Evolutionary conservation across 2,329 filamentous ascomycete species (phyloP).

Genomic region (Leptographium procerum): DNA sequence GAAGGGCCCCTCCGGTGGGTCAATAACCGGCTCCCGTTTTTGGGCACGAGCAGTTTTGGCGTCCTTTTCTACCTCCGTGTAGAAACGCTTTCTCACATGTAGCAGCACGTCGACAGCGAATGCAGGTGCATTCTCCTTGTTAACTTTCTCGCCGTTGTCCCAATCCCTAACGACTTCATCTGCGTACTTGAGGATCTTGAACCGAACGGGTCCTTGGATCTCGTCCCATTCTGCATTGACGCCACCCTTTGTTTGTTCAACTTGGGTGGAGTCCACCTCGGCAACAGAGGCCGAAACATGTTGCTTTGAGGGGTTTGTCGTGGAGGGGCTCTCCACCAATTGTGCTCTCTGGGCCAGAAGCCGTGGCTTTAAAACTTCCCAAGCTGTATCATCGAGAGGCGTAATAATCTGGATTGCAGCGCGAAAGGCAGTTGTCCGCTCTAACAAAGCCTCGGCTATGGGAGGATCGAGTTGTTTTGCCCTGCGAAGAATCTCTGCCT

Average conservation of each 20-base stretch:
- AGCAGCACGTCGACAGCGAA: constrained; percentile 64
- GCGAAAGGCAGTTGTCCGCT: constrained; percentile 62
- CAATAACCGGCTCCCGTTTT: constrained; percentile 30
- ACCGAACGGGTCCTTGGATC: constrained; percentile 54
- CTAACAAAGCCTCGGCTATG: constrained; percentile 48
- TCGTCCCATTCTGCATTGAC: constrained; percentile 60
- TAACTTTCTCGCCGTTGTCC: constrained; percentile 51
- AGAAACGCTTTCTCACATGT: constrained; percentile 57
- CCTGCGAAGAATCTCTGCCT: constrained; percentile 59
- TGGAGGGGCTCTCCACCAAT: constrained; percentile 23
- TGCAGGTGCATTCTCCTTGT: constrained; percentile 48
- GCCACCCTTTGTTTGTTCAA: constrained; percentile 36
- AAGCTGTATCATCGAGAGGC: constrained; percentile 56
- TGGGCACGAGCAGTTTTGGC: constrained; percentile 33
- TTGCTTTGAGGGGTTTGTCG: constrained; percentile 8
- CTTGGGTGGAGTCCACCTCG: not conserved
- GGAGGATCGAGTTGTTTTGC: constrained; percentile 57
- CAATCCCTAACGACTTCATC: constrained; percentile 57
- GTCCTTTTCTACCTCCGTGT: constrained; percentile 45
- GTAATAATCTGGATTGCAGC: constrained; percentile 59
- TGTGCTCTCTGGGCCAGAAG: constrained; percentile 53
- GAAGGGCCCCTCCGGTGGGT: constrained; percentile 41
- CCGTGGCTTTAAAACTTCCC: constrained; percentile 57
- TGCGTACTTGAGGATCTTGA: constrained; percentile 53
- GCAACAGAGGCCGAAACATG: constrained; percentile 2